Evolutionary conservation across 1,139 yeast genomes (phyloP).

Genomic region (Blastobotrys arbuscula): DNA sequence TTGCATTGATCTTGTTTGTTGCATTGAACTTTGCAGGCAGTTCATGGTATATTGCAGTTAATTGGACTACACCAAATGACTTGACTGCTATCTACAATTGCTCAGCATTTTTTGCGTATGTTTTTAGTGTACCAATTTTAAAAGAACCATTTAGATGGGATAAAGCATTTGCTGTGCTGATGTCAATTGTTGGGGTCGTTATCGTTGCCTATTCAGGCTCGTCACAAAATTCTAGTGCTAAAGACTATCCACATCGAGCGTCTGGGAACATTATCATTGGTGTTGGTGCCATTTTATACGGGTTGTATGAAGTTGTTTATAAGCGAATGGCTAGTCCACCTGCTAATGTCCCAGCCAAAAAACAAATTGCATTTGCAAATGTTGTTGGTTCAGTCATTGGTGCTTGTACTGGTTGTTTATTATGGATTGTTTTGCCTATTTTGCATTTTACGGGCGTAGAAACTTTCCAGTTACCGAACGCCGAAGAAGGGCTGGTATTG

Average conservation of each 20-base stretch:
- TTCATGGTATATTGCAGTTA: slow-evolving; percentile 84
- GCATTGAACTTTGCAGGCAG: slow-evolving; percentile 72
- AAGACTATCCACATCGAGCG: slow-evolving; percentile 52
- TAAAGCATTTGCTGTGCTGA: slow-evolving; percentile 61
- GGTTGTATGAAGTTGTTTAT: slow-evolving; percentile 79
- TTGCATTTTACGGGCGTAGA: slow-evolving; percentile 55
- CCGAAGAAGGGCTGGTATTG: slow-evolving; percentile 40
- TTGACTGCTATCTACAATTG: slow-evolving; percentile 89
- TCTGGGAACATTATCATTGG: slow-evolving; percentile 70
- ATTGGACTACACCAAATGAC: slow-evolving; percentile 75
- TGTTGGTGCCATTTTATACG: slow-evolving; percentile 76
- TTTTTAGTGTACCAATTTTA: slow-evolving; percentile 73
- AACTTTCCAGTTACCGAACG: slow-evolving; percentile 49
- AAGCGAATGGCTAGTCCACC: slow-evolving; percentile 76
- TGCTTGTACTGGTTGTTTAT: slow-evolving; percentile 44
- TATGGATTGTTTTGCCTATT: slow-evolving; percentile 48
- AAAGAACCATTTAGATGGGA: slow-evolving; percentile 58
- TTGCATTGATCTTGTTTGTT: slow-evolving; percentile 44
- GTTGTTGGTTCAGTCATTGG: slow-evolving; percentile 58
- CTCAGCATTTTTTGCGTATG: slow-evolving; percentile 81
- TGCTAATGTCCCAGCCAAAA: slow-evolving; percentile 46
- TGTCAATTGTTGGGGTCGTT: slow-evolving; percentile 71
- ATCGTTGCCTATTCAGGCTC: slow-evolving; percentile 71
- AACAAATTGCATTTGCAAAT: slow-evolving; percentile 55
- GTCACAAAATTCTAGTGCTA: slow-evolving; percentile 21